These are phyloP conservation scores for Chlorella sp. DNA, from an alignment of 139 green algal species.

Conservation along the genomic window DNA sequence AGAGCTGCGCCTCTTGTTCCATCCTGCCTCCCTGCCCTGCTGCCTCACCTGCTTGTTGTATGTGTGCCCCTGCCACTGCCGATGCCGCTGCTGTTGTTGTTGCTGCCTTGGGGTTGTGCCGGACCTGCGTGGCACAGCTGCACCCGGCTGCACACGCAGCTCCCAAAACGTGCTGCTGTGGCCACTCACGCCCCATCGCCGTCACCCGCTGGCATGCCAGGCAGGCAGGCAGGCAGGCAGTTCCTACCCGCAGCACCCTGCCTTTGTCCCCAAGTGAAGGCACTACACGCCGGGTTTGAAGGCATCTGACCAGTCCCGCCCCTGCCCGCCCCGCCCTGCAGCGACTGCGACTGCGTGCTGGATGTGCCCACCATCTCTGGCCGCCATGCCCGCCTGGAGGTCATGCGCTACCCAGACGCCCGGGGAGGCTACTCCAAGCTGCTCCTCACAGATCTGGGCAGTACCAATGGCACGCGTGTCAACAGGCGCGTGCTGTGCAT, in stretches of 20 bases:
- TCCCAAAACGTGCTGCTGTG: too few species aligned
- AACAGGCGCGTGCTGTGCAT: constrained; percentile 40
- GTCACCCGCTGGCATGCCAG: too few species aligned
- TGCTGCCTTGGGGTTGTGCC: background rate
- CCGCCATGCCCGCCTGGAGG: constrained; percentile 50
- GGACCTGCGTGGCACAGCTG: background rate
- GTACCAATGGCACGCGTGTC: constrained; percentile 55
- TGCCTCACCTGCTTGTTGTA: too few species aligned
- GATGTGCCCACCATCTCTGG: constrained; percentile 49
- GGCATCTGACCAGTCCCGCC: background rate
- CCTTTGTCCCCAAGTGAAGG: too few species aligned
- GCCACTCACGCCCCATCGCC: background rate
- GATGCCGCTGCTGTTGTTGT: background rate
- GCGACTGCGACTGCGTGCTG: constrained; percentile 43
- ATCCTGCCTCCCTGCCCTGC: background rate
- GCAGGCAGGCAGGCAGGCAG: background rate
- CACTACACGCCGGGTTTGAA: too few species aligned
- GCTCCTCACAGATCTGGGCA: constrained; percentile 51
- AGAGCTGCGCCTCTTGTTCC: background rate
- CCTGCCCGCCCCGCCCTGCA: background rate
- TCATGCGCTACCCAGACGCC: constrained; percentile 18
- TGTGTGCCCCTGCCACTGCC: too few species aligned
- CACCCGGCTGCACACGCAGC: background rate
- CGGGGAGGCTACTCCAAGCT: constrained; percentile 4
- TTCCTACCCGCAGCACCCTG: background rate